A percentile compares a stretch with the other conserved stretches of the same genome.
Evolutionary conservation across 2,329 filamentous ascomycete species (phyloP).

Genomic region (Whalleya microplaca): DNA sequence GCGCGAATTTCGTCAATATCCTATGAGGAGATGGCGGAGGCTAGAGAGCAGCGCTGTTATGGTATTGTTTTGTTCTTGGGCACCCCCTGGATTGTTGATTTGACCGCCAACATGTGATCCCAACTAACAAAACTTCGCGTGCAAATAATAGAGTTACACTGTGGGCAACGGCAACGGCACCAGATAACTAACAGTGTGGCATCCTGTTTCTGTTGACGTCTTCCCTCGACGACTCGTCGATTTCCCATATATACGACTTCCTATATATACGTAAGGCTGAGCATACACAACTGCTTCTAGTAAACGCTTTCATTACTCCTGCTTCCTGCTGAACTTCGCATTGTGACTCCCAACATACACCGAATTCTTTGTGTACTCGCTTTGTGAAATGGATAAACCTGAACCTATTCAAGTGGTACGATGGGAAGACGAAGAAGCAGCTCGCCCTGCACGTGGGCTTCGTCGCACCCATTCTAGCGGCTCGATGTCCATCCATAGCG

Average conservation of each 20-base stretch:
- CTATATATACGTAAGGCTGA: too few species aligned
- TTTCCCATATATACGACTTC: conserved; percentile 1
- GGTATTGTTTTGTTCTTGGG: not conserved
- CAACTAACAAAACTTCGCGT: conserved; percentile 16
- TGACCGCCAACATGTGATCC: conserved; percentile 17
- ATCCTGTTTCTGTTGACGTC: conserved; percentile 28
- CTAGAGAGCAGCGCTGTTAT: not conserved
- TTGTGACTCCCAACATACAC: not conserved
- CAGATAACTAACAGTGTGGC: conserved; percentile 33
- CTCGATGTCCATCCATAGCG: conserved; percentile 47
- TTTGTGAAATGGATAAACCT: conserved; percentile 30
- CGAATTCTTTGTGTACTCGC: not conserved
- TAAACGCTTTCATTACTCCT: not conserved
- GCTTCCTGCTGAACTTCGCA: not conserved
- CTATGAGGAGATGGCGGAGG: not conserved
- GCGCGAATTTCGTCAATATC: conserved; percentile 25
- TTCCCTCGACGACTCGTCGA: conserved; percentile 9
- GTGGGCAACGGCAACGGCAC: conserved; percentile 19
- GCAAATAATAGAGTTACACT: conserved; percentile 24
- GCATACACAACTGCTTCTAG: too few species aligned
- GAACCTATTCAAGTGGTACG: conserved; percentile 36
- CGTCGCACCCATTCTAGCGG: conserved; percentile 38
- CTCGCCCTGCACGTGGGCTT: conserved; percentile 27
- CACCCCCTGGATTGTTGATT: not conserved
- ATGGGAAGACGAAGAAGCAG: conserved; percentile 44